phyloP scores from a whole-genome alignment of 129 eudicot genomes.

The Arctium minus region DNA sequence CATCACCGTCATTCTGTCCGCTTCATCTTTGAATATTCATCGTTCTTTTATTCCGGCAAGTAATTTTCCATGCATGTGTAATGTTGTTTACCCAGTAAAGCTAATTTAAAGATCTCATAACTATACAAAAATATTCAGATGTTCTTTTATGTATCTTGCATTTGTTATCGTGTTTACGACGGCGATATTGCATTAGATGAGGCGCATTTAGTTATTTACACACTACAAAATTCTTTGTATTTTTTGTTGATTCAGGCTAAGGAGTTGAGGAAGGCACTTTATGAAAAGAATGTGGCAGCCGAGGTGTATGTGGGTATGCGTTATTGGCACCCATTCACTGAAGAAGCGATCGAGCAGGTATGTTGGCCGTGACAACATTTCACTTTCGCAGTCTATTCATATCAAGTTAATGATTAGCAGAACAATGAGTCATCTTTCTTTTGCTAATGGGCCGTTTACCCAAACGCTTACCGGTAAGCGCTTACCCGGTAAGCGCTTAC shows the following conservation, averaged over 20 bases:
- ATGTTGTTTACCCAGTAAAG: no score
- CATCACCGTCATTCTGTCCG: no score
- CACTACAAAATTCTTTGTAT: neutral
- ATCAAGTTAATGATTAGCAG: neutral
- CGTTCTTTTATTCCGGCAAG: no score
- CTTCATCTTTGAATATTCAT: no score
- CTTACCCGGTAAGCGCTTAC: no score
- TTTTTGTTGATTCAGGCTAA: constrained; percentile 55
- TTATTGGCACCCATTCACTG: constrained; percentile 99
- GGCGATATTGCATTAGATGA: neutral
- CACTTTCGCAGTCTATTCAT: neutral
- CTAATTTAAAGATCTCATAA: no score
- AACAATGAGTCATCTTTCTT: neutral
- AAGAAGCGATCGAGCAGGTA: constrained; percentile 98
- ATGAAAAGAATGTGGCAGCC: constrained; percentile 80
- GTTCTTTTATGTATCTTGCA: neutral
- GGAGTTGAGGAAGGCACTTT: constrained; percentile 85
- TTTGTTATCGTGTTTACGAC: neutral
- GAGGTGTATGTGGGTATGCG: constrained; percentile 99
- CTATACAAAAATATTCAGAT: no score
- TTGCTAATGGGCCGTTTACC: neutral
- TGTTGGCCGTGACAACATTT: neutral
- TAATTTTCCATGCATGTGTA: no score
- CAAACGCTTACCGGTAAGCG: no score
- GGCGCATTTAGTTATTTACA: neutral